phyloP scores from a whole-genome alignment of 228 moss, liverwort and hornwort species.

The Sphagnum fallax region DNA sequence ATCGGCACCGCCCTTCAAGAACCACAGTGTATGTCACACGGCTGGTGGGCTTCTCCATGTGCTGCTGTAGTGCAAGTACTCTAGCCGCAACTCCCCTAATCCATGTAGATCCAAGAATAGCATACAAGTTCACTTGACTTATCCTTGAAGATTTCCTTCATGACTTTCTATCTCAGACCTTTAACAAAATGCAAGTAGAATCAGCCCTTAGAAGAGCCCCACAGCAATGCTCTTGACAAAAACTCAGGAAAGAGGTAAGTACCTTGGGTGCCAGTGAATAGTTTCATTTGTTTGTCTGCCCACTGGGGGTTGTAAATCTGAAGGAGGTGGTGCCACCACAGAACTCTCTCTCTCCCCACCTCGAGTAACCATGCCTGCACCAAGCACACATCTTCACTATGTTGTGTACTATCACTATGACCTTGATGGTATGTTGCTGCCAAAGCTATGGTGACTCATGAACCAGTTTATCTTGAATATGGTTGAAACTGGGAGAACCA shows the following conservation, averaged over 20 bases:
- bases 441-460: too few relatives aligned
- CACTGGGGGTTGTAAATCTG: constrained; percentile 11
- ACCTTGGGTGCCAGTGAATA: constrained; percentile 36
- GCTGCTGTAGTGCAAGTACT: constrained; percentile 21
- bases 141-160: too few relatives aligned
- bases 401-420: too few relatives aligned
- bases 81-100: constrained; percentile 38
- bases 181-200: too few relatives aligned
- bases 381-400: not conserved
- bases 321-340: constrained; percentile 5
- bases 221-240: too few relatives aligned
- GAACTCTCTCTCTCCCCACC: constrained; percentile 12
- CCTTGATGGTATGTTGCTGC: too few relatives aligned
- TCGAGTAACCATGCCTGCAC: constrained; percentile 12
- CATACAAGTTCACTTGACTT: too few relatives aligned
- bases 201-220: too few relatives aligned
- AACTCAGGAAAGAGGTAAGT: not conserved
- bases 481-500: too few relatives aligned
- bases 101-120: constrained; percentile 3
- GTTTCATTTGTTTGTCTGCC: constrained; percentile 19
- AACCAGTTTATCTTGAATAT: too few relatives aligned
- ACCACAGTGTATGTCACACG: constrained; percentile 29
- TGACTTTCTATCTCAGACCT: too few relatives aligned
- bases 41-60: constrained; percentile 29
- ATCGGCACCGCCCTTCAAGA: constrained; percentile 38